Conservation (phyloP, 371 early-diverging fungal species). For the Mortierella sp. region DNA sequence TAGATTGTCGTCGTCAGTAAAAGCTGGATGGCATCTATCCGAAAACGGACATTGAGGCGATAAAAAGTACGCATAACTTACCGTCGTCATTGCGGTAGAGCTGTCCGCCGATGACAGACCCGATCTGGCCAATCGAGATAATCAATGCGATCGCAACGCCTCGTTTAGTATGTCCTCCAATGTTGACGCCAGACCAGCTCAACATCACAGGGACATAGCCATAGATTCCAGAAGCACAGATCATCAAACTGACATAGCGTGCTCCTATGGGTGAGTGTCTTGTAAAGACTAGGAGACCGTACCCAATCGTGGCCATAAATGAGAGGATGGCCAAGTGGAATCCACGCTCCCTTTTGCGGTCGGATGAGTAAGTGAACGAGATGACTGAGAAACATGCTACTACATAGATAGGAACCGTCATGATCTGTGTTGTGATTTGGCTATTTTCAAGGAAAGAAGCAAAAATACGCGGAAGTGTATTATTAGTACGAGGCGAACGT, state of each 20-base stretch:
- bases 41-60: background rate
- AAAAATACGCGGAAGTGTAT: background rate
- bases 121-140: conserved; percentile 55
- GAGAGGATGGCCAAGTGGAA: conserved; percentile 67
- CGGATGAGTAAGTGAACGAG: conserved; percentile 68
- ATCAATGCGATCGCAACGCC: conserved; percentile 66
- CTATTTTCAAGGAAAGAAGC: background rate
- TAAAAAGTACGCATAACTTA: background rate
- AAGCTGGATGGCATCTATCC: background rate
- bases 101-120: conserved; percentile 68
- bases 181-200: conserved; percentile 66
- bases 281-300: conserved; percentile 63
- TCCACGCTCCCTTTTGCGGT: conserved; percentile 67
- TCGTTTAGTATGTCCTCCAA: conserved; percentile 70
- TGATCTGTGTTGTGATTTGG: conserved; percentile 18
- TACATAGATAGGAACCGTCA: conserved; percentile 20
- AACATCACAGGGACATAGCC: conserved; percentile 65
- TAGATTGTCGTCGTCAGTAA: too few relatives aligned
- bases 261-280: background rate
- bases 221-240: conserved; percentile 66
- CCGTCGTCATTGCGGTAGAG: conserved; percentile 73
- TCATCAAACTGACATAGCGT: conserved; percentile 31
- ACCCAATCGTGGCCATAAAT: conserved; percentile 67
- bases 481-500: background rate
- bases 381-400: conserved; percentile 66